phyloP scores from a whole-genome alignment of 2,329 filamentous ascomycete species.

The Pyricularia sp. region DNA sequence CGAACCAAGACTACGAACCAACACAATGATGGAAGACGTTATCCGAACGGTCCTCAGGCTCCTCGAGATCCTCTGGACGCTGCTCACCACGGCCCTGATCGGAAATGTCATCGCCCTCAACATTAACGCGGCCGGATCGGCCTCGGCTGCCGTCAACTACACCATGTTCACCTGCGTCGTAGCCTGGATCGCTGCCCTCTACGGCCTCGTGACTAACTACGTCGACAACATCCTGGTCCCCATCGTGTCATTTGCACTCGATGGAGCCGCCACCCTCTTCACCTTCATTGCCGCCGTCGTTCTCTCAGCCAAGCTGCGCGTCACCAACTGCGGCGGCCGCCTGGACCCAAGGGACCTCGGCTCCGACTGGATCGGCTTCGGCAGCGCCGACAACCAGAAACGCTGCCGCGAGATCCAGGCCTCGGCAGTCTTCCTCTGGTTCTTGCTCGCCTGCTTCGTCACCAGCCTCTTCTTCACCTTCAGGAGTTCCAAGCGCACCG shows the following conservation, averaged over 20 bases:
- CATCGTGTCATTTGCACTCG: conserved; percentile 43
- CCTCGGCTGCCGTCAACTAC: conserved; percentile 45
- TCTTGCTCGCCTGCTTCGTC: conserved; percentile 56
- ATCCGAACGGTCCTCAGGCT: conserved; percentile 36
- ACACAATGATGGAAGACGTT: conserved; percentile 23
- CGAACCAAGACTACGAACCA: not conserved
- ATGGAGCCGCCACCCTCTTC: conserved; percentile 54
- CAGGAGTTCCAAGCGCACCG: conserved; percentile 40
- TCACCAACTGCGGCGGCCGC: conserved; percentile 55
- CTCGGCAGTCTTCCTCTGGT: conserved; percentile 68
- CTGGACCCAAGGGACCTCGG: conserved; percentile 21
- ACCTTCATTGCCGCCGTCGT: conserved; percentile 63
- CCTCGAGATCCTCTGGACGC: conserved; percentile 39
- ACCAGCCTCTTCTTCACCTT: conserved; percentile 47
- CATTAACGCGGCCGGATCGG: conserved; percentile 29
- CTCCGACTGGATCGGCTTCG: conserved; percentile 51
- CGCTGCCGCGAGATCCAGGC: conserved; percentile 71
- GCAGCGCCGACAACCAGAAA: conserved; percentile 47
- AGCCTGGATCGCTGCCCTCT: no score
- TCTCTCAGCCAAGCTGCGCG: conserved; percentile 58
- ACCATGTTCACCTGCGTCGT: conserved; percentile 46
- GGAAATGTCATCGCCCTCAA: conserved; percentile 49
- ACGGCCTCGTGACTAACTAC: conserved; percentile 46
- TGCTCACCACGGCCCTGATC: conserved; percentile 46
- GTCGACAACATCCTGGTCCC: conserved; percentile 36